Conservation (phyloP, 148 eudicot genomes). For the Euryodendron excelsum region DNA sequence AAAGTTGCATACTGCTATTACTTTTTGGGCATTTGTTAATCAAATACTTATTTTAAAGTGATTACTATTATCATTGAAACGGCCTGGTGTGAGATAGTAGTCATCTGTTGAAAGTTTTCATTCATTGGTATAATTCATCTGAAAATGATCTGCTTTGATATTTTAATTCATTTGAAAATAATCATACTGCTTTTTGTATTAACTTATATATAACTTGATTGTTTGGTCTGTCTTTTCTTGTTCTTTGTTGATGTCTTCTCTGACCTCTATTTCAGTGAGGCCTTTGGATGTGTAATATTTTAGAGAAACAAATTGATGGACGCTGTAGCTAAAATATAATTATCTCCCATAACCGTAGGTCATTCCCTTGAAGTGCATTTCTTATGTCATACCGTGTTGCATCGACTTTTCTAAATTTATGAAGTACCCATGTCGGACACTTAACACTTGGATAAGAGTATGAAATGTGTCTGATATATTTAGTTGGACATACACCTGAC, state of each 20-base stretch:
- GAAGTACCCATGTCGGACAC: too few relatives aligned
- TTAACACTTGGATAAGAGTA: too few relatives aligned
- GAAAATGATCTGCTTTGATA: neutral
- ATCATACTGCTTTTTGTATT: neutral
- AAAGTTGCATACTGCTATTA: too few relatives aligned
- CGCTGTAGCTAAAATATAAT: neutral
- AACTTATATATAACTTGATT: neutral
- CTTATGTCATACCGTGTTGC: too few relatives aligned
- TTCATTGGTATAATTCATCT: neutral
- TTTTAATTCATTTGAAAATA: neutral
- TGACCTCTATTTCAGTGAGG: neutral
- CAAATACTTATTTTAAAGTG: too few relatives aligned
- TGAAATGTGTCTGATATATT: too few relatives aligned
- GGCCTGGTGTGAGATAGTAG: too few relatives aligned
- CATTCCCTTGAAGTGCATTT: too few relatives aligned
- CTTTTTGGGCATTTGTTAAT: too few relatives aligned
- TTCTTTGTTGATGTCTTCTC: neutral
- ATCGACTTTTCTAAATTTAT: too few relatives aligned
- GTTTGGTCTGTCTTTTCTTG: neutral
- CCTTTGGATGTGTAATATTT: neutral
- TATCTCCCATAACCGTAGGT: neutral
- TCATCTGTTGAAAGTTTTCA: conserved; percentile 7
- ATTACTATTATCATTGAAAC: too few relatives aligned
- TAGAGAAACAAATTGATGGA: neutral
- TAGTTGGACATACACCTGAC: too few relatives aligned